Evolutionary conservation across 257 asterid species (phyloP).

Genomic region (Cinchona pubescens): DNA sequence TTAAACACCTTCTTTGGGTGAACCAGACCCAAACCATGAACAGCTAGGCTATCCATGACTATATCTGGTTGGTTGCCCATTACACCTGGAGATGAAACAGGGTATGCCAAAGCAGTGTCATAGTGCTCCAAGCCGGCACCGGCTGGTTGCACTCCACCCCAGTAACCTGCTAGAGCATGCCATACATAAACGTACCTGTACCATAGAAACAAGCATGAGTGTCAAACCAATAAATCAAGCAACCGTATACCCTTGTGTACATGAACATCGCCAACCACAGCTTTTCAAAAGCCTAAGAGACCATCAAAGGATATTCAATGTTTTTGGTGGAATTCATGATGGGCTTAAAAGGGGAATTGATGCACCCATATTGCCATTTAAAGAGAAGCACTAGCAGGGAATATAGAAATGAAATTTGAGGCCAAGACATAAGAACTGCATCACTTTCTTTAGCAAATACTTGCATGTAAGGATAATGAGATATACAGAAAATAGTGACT

Average conservation of each 20-base stretch:
- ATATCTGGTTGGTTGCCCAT: constrained; percentile 94
- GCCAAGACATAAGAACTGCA: background rate
- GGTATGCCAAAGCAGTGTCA: constrained; percentile 78
- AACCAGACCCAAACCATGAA: constrained; percentile 87
- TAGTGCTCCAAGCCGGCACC: constrained; percentile 90
- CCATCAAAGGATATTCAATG: background rate
- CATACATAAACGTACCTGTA: constrained; percentile 74
- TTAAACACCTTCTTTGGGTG: constrained; percentile 85
- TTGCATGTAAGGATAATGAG: background rate
- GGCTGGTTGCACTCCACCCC: constrained; percentile 97
- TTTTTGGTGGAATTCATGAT: background rate
- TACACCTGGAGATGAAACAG: constrained; percentile 89
- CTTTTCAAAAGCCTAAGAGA: background rate
- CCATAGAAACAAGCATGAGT: background rate
- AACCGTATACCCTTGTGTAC: background rate
- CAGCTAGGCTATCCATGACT: constrained; percentile 92
- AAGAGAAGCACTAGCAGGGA: background rate
- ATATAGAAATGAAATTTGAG: background rate
- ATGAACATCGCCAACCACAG: background rate
- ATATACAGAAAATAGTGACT: background rate
- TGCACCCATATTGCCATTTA: background rate
- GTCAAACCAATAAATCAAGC: background rate
- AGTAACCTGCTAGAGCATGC: constrained; percentile 96
- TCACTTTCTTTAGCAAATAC: background rate
- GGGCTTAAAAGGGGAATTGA: background rate